Evolutionary conservation across 805 yeast genomes (phyloP).

Genomic region (Nakazawaea wyomingensis): DNA sequence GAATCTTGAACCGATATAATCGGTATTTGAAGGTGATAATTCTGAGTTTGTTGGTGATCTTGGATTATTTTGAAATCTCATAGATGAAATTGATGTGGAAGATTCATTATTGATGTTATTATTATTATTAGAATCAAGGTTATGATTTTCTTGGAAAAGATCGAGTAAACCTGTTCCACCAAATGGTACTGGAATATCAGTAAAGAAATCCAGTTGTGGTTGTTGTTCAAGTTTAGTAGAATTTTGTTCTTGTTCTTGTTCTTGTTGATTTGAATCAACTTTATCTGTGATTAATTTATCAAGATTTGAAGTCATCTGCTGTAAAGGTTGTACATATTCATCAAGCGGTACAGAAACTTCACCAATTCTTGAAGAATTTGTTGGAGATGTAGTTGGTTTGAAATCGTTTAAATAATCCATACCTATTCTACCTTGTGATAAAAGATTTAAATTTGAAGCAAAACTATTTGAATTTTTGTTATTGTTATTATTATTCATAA

Average conservation of each 20-base stretch:
- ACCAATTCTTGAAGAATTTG: constrained; percentile 2
- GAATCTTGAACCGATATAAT: background rate
- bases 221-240: background rate
- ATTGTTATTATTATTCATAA: too few species aligned
- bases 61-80: background rate
- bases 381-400: constrained; percentile 7
- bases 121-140: too few species aligned
- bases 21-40: constrained; percentile 3
- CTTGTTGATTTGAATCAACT: constrained; percentile 4
- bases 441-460: constrained; percentile 3
- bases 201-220: background rate
- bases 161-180: constrained; percentile 9
- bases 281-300: constrained; percentile 25
- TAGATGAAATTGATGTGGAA: background rate
- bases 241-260: background rate
- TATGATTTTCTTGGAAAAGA: constrained; percentile 6
- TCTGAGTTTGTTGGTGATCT: constrained; percentile 5
- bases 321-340: constrained; percentile 31
- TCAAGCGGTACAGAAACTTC: constrained; percentile 17
- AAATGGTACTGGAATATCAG: constrained; percentile 10
- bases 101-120: constrained; percentile 1
- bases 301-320: constrained; percentile 29
- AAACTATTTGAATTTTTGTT: background rate
- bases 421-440: constrained; percentile 5
- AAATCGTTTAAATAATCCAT: constrained; percentile 12